Percentiles rank a stretch among this genome's conserved stretches.
These are phyloP conservation scores for Tetracentron sinense DNA, from an alignment of 164 flowering plant genomes.

Conservation along the genomic window DNA sequence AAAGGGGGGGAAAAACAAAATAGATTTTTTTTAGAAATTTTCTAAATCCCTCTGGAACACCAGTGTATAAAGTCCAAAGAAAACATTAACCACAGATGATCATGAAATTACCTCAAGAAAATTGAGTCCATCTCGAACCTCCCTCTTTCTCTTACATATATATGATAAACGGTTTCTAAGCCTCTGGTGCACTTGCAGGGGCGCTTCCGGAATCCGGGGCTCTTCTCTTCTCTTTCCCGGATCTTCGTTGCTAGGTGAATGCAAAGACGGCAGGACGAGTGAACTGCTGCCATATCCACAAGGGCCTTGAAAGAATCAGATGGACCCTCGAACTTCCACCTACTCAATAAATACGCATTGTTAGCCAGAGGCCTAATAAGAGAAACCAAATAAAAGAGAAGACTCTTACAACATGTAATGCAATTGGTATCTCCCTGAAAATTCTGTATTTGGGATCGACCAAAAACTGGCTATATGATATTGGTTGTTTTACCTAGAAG, in stretches of 20 bases:
- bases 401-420: not conserved
- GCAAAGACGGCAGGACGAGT: constrained; percentile 96
- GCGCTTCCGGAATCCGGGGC: constrained; percentile 37
- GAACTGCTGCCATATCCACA: constrained; percentile 98
- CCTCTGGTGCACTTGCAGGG: constrained; percentile 72
- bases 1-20: too few species aligned
- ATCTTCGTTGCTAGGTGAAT: constrained; percentile 74
- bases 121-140: constrained; percentile 61
- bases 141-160: constrained; percentile 69
- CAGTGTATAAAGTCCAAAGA: not conserved
- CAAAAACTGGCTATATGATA: too few species aligned
- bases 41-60: too few species aligned
- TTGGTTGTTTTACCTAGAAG: not conserved
- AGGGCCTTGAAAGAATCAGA: constrained; percentile 97
- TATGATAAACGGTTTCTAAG: constrained; percentile 46
- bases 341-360: constrained; percentile 19
- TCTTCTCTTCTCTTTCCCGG: constrained; percentile 55
- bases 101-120: constrained; percentile 48
- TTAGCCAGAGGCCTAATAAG: constrained; percentile 1
- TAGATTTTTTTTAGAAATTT: too few species aligned
- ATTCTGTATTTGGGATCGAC: too few species aligned
- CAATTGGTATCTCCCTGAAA: not conserved
- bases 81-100: not conserved
- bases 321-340: constrained; percentile 99
- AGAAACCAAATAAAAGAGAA: constrained; percentile 7